Conservation (phyloP, 345 rosid genomes). For the Citropsis articulata region DNA sequence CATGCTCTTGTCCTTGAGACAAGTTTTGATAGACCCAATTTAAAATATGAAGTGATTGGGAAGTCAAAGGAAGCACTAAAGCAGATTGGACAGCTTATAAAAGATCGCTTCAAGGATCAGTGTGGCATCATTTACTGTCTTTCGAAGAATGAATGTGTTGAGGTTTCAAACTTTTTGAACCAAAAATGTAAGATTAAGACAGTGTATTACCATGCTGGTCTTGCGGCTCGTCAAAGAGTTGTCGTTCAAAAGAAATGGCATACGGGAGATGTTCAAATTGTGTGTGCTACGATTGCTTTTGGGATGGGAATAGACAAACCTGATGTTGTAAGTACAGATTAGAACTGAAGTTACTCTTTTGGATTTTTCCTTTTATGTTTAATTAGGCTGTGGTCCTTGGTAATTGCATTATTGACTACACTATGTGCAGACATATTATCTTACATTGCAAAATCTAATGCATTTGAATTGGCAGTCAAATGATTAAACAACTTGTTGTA, state of each 20-base stretch:
- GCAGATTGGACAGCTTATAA: conserved; percentile 75
- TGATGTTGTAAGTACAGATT: conserved; percentile 69
- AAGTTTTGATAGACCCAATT: conserved; percentile 91
- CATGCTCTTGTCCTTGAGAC: conserved; percentile 74
- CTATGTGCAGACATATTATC: background rate
- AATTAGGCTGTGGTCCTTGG: conserved; percentile 6
- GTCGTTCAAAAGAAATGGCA: conserved; percentile 86
- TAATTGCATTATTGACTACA: background rate
- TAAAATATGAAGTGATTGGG: conserved; percentile 76
- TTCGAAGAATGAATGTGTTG: conserved; percentile 80
- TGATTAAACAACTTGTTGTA: background rate
- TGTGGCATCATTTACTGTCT: conserved; percentile 86
- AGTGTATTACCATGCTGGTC: conserved; percentile 76
- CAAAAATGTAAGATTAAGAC: conserved; percentile 73
- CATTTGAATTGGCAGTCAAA: background rate
- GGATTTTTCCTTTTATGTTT: background rate
- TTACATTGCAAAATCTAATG: background rate
- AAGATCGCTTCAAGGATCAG: conserved; percentile 62
- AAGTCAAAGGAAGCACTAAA: conserved; percentile 74
- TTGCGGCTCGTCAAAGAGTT: conserved; percentile 70
- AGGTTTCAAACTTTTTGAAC: conserved; percentile 70
- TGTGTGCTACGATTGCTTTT: conserved; percentile 90
- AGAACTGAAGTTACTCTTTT: conserved; percentile 7
- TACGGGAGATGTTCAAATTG: conserved; percentile 69
- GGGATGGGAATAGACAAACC: conserved; percentile 99